Evolutionary conservation across 345 rosid genomes (phyloP).

Genomic region (Populus nigra): DNA sequence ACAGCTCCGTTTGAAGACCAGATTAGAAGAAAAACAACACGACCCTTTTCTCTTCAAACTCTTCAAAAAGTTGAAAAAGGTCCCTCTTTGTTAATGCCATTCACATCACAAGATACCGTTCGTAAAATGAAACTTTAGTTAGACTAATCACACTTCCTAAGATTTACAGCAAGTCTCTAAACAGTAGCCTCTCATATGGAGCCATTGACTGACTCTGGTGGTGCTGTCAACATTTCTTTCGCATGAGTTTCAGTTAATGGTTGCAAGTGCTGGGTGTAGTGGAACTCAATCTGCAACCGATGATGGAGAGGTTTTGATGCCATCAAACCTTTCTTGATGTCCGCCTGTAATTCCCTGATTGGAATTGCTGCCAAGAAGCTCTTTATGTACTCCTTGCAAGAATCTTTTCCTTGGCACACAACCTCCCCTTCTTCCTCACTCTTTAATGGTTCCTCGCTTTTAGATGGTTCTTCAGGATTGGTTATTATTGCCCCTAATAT

Average conservation of each 20-base stretch:
- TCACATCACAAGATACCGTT: constrained; percentile 23
- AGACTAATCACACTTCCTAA: constrained; percentile 40
- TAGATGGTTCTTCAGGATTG: constrained; percentile 25
- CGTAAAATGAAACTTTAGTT: constrained; percentile 19
- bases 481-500: constrained; percentile 10
- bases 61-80: constrained; percentile 7
- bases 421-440: constrained; percentile 42
- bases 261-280: constrained; percentile 51
- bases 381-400: constrained; percentile 94
- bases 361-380: constrained; percentile 96
- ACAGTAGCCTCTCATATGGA: constrained; percentile 23
- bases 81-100: constrained; percentile 31
- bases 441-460: constrained; percentile 22
- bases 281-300: constrained; percentile 84
- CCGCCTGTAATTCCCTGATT: constrained; percentile 75
- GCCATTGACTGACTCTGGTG: constrained; percentile 18
- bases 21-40: constrained; percentile 16
- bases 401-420: constrained; percentile 74
- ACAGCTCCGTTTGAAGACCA: not conserved
- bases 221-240: constrained; percentile 11
- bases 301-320: constrained; percentile 70
- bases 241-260: constrained; percentile 22
- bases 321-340: constrained; percentile 82
- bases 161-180: constrained; percentile 38
- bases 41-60: constrained; percentile 13